A percentile compares a stretch with the other conserved stretches of the same genome.
Evolutionary conservation across 306 rosid genomes (phyloP).

Genomic region (Hylodesmum podocarpum): DNA sequence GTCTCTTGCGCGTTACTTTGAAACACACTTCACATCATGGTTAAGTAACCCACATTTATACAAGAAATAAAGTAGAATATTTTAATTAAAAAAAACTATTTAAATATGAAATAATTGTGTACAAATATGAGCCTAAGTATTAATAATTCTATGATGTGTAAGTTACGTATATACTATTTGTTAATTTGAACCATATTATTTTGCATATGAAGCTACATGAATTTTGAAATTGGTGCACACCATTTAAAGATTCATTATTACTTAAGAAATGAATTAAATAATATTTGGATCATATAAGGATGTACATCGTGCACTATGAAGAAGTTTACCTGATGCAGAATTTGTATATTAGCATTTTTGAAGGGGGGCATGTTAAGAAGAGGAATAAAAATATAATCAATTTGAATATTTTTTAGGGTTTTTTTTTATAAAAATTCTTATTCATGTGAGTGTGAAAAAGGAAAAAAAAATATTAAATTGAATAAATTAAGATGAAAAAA

Average conservation of each 20-base stretch:
- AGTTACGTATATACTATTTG: not conserved
- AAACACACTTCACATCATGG: not conserved
- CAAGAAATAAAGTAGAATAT: not conserved
- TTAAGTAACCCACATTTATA: not conserved
- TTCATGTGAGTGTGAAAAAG: no score
- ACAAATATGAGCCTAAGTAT: not conserved
- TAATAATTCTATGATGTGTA: not conserved
- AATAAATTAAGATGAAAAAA: no score
- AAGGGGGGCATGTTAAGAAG: not conserved
- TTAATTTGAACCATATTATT: not conserved
- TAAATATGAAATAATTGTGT: not conserved
- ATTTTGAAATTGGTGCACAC: not conserved
- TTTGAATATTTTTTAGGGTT: not conserved
- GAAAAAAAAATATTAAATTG: not conserved
- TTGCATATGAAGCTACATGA: conserved; percentile 2
- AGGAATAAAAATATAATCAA: not conserved
- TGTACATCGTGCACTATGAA: not conserved
- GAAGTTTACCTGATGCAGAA: not conserved
- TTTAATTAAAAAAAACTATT: not conserved
- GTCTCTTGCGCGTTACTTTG: not conserved
- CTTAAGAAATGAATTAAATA: not conserved
- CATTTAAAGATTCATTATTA: not conserved
- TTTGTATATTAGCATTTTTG: not conserved
- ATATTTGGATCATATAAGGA: not conserved
- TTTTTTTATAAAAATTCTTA: not conserved